These are phyloP conservation scores for Russula sp. DNA, from an alignment of 768 basidiomycete genomes.

Conservation along the genomic window DNA sequence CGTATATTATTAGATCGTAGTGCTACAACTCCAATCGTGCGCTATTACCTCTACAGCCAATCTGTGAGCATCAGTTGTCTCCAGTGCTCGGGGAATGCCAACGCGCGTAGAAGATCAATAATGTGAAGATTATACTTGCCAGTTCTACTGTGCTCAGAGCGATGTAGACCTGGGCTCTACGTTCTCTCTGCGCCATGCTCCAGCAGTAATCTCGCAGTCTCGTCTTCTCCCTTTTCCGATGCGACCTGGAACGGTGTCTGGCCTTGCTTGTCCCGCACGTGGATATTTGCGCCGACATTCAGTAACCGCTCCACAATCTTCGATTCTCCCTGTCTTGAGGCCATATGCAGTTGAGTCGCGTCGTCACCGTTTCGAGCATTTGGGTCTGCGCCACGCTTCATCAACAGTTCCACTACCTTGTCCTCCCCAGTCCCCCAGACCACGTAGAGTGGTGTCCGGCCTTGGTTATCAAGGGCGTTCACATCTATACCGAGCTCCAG, in stretches of 20 bases:
- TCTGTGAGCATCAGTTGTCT: too few species aligned
- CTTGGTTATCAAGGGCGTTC: background rate
- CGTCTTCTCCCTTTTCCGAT: background rate
- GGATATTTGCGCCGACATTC: background rate
- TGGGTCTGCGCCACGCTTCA: background rate
- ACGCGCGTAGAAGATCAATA: too few species aligned
- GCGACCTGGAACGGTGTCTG: background rate
- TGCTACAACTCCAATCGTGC: too few species aligned
- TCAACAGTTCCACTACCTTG: background rate
- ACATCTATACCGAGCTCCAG: background rate
- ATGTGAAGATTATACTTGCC: too few species aligned
- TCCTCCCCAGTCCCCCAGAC: background rate
- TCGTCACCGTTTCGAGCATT: too few species aligned
- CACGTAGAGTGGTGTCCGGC: background rate
- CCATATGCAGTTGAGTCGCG: background rate
- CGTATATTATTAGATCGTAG: too few species aligned
- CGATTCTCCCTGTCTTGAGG: too few species aligned
- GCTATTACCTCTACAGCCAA: too few species aligned
- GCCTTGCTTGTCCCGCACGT: background rate
- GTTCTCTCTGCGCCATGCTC: background rate
- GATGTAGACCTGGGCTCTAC: too few species aligned
- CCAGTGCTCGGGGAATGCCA: too few species aligned
- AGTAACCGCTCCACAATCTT: background rate
- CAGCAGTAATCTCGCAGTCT: background rate
- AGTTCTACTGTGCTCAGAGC: too few species aligned